phyloP scores from a whole-genome alignment of 345 rosid species.

The Luvunga scandens region DNA sequence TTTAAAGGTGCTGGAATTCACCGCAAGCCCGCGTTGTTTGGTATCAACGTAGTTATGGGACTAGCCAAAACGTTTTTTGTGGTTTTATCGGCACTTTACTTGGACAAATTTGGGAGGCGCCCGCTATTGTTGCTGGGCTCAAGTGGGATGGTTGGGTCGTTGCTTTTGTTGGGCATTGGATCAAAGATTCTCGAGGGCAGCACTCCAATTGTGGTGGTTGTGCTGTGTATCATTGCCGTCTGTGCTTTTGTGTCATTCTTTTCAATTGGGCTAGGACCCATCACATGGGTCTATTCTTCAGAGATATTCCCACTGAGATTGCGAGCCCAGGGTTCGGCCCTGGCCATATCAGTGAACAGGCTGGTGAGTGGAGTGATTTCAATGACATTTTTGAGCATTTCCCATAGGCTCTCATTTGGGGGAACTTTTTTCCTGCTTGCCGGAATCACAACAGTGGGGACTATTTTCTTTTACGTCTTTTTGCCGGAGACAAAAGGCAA shows the following conservation, averaged over 20 bases:
- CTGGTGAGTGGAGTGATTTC: constrained; percentile 61
- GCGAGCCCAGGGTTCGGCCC: constrained; percentile 68
- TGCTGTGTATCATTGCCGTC: constrained; percentile 39
- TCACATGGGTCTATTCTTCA: constrained; percentile 72
- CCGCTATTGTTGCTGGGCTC: constrained; percentile 62
- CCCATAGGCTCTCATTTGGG: constrained; percentile 43
- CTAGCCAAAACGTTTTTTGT: constrained; percentile 45
- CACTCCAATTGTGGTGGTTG: constrained; percentile 49
- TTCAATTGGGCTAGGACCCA: constrained; percentile 72
- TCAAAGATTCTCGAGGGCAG: constrained; percentile 28
- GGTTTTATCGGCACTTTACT: constrained; percentile 45
- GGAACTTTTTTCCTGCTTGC: constrained; percentile 55
- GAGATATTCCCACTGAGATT: constrained; percentile 66
- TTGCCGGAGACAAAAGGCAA: constrained; percentile 71
- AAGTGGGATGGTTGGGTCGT: constrained; percentile 48
- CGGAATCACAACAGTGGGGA: constrained; percentile 41
- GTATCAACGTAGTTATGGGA: constrained; percentile 58
- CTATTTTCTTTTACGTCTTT: constrained; percentile 43
- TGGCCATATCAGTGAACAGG: constrained; percentile 64
- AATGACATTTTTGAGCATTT: constrained; percentile 54
- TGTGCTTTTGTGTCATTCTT: constrained; percentile 58
- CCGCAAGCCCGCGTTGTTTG: constrained; percentile 41
- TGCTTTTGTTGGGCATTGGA: constrained; percentile 45
- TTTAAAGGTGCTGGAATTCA: constrained; percentile 55
- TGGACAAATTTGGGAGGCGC: constrained; percentile 61